phyloP scores from a whole-genome alignment of 2,329 filamentous ascomycete species.

The Ilyonectria mors-panacis region DNA sequence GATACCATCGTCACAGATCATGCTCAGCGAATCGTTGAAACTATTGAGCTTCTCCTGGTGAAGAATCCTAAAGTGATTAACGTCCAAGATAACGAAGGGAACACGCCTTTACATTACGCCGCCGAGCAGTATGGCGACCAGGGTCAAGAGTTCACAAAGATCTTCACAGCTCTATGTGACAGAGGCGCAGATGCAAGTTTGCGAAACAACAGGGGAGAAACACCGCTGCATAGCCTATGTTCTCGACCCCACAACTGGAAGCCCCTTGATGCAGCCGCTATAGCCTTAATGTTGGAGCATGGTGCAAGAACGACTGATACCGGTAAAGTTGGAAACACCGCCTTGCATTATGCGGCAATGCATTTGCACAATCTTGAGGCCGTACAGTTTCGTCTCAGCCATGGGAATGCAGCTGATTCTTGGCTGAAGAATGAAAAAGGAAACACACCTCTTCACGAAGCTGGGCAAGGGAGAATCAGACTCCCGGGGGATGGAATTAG shows the following conservation, averaged over 20 bases:
- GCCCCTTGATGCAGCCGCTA: not conserved
- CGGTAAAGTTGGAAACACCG: not conserved
- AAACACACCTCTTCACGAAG: slow-evolving; percentile 5
- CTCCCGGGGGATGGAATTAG: not conserved
- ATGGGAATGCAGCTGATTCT: not conserved
- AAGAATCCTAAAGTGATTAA: not conserved
- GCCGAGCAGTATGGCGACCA: not conserved
- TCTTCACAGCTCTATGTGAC: slow-evolving; percentile 5
- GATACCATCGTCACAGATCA: not conserved
- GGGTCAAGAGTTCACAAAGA: not conserved
- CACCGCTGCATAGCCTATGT: slow-evolving; percentile 8
- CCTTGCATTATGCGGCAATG: not conserved
- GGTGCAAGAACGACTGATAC: not conserved
- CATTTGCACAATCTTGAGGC: slow-evolving; percentile 1
- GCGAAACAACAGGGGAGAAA: not conserved
- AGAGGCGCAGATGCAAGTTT: slow-evolving; percentile 15
- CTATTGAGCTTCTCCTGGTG: not conserved
- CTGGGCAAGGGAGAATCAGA: not conserved
- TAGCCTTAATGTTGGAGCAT: not conserved
- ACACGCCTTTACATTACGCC: slow-evolving; percentile 6
- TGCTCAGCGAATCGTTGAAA: not conserved
- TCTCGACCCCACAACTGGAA: not conserved
- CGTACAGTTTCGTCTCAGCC: not conserved
- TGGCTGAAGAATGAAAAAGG: not conserved
- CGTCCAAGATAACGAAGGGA: not conserved